phyloP scores from a whole-genome alignment of 352 stramenopile species.

The Paralagenidium karlingii region DNA sequence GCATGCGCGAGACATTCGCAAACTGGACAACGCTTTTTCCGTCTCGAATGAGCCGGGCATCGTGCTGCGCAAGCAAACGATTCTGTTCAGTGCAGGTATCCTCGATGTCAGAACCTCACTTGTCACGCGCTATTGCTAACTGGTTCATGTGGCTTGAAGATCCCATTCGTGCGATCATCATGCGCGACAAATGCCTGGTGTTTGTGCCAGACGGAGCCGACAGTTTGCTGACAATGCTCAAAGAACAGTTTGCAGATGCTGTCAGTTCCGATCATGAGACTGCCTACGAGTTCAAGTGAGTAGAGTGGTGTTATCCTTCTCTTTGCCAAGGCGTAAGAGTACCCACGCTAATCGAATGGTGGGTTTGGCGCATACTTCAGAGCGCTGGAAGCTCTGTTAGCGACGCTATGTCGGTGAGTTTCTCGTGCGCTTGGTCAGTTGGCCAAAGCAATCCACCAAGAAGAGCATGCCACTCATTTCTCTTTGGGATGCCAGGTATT shows the following conservation, averaged over 20 bases:
- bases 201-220: slow-evolving; percentile 16
- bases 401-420: slow-evolving; percentile 1
- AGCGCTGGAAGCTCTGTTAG: slow-evolving; percentile 3
- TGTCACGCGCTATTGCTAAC: no score
- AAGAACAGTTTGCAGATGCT: slow-evolving; percentile 5
- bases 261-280: slow-evolving; percentile 1
- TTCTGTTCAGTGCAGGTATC: slow-evolving; percentile 7
- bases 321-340: no score
- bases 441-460: no score
- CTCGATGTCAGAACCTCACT: no score
- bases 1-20: slow-evolving; percentile 6
- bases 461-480: no score
- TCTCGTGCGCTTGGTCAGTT: no score
- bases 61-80: slow-evolving; percentile 6
- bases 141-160: no score
- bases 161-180: slow-evolving; percentile 28
- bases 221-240: slow-evolving; percentile 5
- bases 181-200: slow-evolving; percentile 15
- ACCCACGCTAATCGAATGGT: neutral
- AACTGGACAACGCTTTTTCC: slow-evolving; percentile 5
- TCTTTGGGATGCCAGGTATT: no score
- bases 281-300: slow-evolving; percentile 58
- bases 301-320: no score
- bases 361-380: neutral
- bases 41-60: slow-evolving; percentile 5